phyloP scores from a whole-genome alignment of 495 filamentous ascomycete species.

The Sabuloglossum arenarium region DNA sequence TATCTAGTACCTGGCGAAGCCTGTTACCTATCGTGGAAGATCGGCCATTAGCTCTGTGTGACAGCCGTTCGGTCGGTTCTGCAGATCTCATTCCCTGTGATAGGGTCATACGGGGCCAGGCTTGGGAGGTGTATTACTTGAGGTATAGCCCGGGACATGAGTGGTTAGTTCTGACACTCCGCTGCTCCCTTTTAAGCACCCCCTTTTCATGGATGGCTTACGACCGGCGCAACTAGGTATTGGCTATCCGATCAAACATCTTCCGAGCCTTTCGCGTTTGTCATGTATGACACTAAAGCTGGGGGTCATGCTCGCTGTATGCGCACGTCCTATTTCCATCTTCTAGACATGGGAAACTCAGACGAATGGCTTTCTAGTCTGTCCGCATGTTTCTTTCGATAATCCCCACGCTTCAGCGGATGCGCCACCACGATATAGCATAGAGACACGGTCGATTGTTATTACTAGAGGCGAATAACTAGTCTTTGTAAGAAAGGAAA shows the following conservation, averaged over 20 bases:
- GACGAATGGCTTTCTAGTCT: not conserved
- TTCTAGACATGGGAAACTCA: no score
- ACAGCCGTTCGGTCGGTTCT: not conserved
- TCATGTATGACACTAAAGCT: not conserved
- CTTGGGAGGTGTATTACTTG: not conserved
- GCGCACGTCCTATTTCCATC: not conserved
- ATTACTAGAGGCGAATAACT: not conserved
- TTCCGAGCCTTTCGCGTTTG: not conserved
- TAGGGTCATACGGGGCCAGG: not conserved
- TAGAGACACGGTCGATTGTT: not conserved
- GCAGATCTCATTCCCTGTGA: not conserved
- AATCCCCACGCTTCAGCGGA: not conserved
- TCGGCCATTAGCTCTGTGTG: not conserved
- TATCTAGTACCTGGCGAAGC: not conserved
- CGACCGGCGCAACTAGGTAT: not conserved
- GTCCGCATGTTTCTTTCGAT: not conserved
- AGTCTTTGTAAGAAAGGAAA: no score
- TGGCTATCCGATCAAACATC: not conserved
- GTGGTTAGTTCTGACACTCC: not conserved
- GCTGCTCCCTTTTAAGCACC: not conserved
- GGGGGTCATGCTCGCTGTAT: not conserved
- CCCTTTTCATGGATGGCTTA: not conserved
- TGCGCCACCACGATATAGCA: not conserved
- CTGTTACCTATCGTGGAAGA: not conserved
- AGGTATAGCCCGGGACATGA: not conserved